Evolutionary conservation across 345 rosid genomes (phyloP), one percentile per base, ranked within the genome.

Genomic region (Syzygium aromaticum): DNA sequence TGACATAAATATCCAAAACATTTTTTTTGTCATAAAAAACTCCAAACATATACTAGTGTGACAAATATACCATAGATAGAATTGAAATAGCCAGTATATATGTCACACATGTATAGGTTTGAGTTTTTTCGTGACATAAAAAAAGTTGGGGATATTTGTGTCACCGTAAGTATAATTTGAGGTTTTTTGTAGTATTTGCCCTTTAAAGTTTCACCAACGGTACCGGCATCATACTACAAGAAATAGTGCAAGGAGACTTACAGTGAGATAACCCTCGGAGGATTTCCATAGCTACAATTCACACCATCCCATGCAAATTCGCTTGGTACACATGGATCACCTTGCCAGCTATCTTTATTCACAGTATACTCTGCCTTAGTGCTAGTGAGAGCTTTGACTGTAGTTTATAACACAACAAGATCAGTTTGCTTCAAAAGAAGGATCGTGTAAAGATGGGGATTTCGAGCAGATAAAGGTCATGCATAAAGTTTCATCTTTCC

Each of bases 331-430:
- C 91, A 88, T 30, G 91, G 91, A 33, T 91, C 92, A 25, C 92
- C 92, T 64, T 91, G 92, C 92, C 90, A 91, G 8, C 54, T 82
- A 21, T 89, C 52, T 73, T 64, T 84, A 13, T 33, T 89, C 64
- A 89, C 52, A 9, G n/a, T 49, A 63, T 89, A 89, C 1, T 23
- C 27, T 19, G 61, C 67, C 86, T 89, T 91, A 77, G 86, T 88
- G 13, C 43, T 56, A 11, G 16, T 84, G 7, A 89, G 92, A 11
- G 91, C 92, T 67, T 88, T 86, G 85, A 92, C 95, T 94, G 57
- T 43, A 12, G 49, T 63, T 86, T 49, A 11, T 6, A 52, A 27
- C 1, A 4, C 23, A 33, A 40, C 38, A 28, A 43, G n/a, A 43
- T 51, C 2, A 19, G 8, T 38, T 77, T 40, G 23, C 51, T 40